Evolutionary conservation across 2,329 filamentous ascomycete species (phyloP), one percentile per base, ranked within the genome.

Genomic region (Aspergillus fijiensis): DNA sequence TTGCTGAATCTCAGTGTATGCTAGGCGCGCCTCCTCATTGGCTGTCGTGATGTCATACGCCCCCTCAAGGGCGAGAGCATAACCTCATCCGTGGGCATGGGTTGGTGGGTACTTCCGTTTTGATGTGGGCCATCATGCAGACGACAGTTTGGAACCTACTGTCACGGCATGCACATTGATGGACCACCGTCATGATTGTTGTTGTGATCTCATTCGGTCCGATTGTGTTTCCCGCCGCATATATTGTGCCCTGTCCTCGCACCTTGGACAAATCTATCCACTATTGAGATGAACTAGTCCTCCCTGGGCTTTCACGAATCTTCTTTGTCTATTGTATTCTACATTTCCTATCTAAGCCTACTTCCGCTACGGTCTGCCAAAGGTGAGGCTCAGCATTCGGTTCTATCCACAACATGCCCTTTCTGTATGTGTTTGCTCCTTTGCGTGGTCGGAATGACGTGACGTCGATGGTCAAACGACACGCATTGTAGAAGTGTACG

Each of bases 151-250:
- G 39, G 39, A 45, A 45, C 39, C 39, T 45, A 45, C 39, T 45
- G 39, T 45, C 39, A 45, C 39, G 16, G 39, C 39, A 16, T 45
- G 39, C 39, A 45, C 39, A 16, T 29, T 29, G 27, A 19, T 16
- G 3, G 39, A 45, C 27, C 50, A n/a, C 54, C 47, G 48, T 29
- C 59, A 23, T 55, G 27, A 31, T 49, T 57, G 42, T 39, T 55
- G 23, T 49, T 51, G 61, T 63, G 58, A 63, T 62, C 51, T 62
- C 62, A 63, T 62, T 53, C 45, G 29, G 58, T 16, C 48, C 49
- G 54, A 49, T 51, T 48, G 33, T 35, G 33, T 5, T n/a, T 31
- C 58, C 51, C 58, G 29, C 23, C 51, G 10, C 48, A 45, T 31
- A 48, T 39, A 49, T 27, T 47, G 16, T 14, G 23, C 39, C 52